phyloP scores from a whole-genome alignment of 345 rosid species.

The Gossypium turneri region DNA sequence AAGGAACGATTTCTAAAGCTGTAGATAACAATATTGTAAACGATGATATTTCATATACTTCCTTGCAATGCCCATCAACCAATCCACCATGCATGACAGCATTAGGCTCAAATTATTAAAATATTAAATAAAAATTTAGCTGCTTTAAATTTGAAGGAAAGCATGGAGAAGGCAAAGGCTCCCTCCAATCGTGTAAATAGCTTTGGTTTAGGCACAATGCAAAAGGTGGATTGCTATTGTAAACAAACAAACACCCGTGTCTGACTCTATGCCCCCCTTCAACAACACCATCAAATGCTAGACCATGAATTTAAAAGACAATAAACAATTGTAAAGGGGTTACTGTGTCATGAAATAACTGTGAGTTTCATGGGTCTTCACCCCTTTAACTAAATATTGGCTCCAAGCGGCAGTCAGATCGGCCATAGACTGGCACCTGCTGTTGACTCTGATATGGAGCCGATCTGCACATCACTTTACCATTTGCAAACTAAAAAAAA shows the following conservation, averaged over 20 bases:
- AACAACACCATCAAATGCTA: not conserved
- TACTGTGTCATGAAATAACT: slow-evolving; percentile 24
- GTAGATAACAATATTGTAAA: too few species aligned
- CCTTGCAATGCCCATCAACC: too few species aligned
- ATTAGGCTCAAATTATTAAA: too few species aligned
- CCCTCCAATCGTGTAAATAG: slow-evolving; percentile 30
- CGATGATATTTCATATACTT: too few species aligned
- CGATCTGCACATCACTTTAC: not conserved
- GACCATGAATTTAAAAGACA: not conserved
- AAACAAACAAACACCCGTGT: slow-evolving; percentile 35
- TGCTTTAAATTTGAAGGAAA: slow-evolving; percentile 28
- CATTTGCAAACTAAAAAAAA: not conserved
- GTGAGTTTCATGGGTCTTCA: slow-evolving; percentile 31
- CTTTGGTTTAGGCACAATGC: slow-evolving; percentile 31
- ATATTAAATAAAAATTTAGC: slow-evolving; percentile 14
- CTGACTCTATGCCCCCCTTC: slow-evolving; percentile 27
- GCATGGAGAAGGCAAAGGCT: not conserved
- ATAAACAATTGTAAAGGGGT: slow-evolving; percentile 11
- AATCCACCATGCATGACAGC: too few species aligned
- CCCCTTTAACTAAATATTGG: slow-evolving; percentile 22
- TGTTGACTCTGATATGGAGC: slow-evolving; percentile 43
- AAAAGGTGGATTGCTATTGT: slow-evolving; percentile 31
- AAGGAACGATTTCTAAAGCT: too few species aligned
- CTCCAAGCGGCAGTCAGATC: slow-evolving; percentile 43
- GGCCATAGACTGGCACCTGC: slow-evolving; percentile 32